Evolutionary conservation across 345 rosid species (phyloP), one percentile per base, ranked within the genome.

Genomic region (Kernera saxatilis): DNA sequence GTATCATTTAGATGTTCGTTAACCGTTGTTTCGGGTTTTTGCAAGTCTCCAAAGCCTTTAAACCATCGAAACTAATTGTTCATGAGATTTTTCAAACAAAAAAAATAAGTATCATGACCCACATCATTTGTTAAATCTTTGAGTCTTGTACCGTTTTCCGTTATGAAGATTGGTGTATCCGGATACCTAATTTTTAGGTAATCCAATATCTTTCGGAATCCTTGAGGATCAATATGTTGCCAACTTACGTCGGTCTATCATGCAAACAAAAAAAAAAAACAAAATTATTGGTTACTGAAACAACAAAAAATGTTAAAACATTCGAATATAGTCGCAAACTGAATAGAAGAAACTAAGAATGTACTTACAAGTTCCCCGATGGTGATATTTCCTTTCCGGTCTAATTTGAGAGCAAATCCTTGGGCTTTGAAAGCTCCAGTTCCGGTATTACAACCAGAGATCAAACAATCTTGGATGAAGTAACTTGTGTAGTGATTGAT

Each of bases 401-500:
- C 50, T 7, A 77, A 72, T 63, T 75, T 65, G 22, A 64, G 41
- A 22, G 72, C 72, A 33, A 69, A 72, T 21, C 90, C 92, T 79
- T 89, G 84, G 7, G 80, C 70, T 70, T 66, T 82, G 5, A 82
- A 75, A 48, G 73, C 62, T 55, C 87, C 88, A 2, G 55, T 22
- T 53, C 88, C 91, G 10, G 77, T 51, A 27, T 78, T 76, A 64
- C 89, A 88, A 21, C 15, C 10, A 9, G 85, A 71, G 64, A 73
- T 74, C 15, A 81, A 64, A 82, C 96, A 85, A 75, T 87, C 92
- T 65, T 82, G 75, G 15, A 65, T 61, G 36, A 82, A 89, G 75
- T 69, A 82, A 75, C 86, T 81, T 4, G 74, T 86, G 30, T 89
- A 89, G 50, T 86, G 87, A 75, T 87, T 89, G 33, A 89, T 53